Base-by-base conservation (phyloP, 2,329 filamentous ascomycete genomes). In the Cladosporium sp. region DNA sequence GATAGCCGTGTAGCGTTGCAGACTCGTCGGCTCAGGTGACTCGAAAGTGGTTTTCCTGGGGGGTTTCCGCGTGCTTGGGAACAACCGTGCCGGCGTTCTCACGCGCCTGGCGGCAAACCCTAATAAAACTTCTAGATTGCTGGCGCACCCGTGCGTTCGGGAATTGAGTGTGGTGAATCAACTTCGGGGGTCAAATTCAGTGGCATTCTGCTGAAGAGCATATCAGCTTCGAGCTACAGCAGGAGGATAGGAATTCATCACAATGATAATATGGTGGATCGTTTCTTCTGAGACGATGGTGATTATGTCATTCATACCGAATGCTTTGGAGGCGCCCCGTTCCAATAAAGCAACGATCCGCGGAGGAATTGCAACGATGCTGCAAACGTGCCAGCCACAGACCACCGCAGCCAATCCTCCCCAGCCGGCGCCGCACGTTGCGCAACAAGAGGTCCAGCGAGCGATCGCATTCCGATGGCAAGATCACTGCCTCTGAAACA, bases 391-490 rank as follows among this genome's bases (percentile, higher is more conserved):
- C 50, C 50, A 55, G 52, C 52, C 52, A 47, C 40, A 34, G 28
- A 36, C 28, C 25, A 44, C 39, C 17, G n/a, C 39, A 47, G 52
- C 52, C 52, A 55, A 55, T 55, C 52, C 40, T 55, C 32, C 52
- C 37, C 40, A 32, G 25, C 50, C 37, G 50, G 50, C 50, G 9
- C 25, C 25, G 52, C 52, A 55, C 52, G 52, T 55, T 55, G 52
- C 39, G 39, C 32, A 20, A 45, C 42, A 28, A 36, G 35, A 37
- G 52, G 47, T 37, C n/a, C 34, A 35, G n/a, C 36, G 13, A 12
- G 25, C 25, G 52, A 19, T 37, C 32, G 40, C 52, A 55, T 37
- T 55, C 52, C 40, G 52, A 53, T 53, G 42, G 42, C 25, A 45
- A 45, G 22, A 25, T 45, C 42, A 28, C 22, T 45, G 9, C 12